Percentiles rank a stretch among this genome's conserved stretches.
Evolutionary conservation across 345 rosid genomes (phyloP).

Genomic region (Pseudoturritis turrita): DNA sequence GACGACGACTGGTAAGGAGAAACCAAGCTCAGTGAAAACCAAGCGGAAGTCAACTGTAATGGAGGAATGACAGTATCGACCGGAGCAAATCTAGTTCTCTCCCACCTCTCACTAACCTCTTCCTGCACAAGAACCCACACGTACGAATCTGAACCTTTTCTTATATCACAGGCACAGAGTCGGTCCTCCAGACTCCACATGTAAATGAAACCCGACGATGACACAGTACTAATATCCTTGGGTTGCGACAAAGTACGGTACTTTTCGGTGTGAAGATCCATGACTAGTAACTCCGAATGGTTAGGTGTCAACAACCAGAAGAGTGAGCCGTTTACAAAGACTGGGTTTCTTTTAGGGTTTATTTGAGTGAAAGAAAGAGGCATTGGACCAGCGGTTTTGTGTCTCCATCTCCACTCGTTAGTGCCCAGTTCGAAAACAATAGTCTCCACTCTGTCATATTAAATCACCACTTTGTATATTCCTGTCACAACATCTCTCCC

Average conservation of each 20-base stretch:
- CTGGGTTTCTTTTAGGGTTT: neutral
- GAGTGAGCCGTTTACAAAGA: conserved; percentile 7
- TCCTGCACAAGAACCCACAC: conserved; percentile 13
- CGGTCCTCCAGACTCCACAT: conserved; percentile 5
- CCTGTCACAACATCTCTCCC: conserved; percentile 15
- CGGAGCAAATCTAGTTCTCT: neutral
- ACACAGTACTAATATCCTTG: neutral
- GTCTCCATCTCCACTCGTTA: neutral
- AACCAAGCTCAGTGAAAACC: neutral
- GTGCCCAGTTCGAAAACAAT: neutral
- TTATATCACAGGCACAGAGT: neutral
- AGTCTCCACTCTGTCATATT: neutral
- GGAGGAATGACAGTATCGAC: neutral
- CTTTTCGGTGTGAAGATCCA: conserved; percentile 14
- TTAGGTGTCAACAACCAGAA: neutral
- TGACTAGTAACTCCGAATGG: neutral
- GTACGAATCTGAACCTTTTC: neutral
- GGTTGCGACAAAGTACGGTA: neutral
- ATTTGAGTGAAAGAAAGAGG: neutral
- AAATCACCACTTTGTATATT: conserved; percentile 1
- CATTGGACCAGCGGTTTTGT: neutral
- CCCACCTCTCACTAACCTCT: conserved; percentile 1
- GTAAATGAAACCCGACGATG: neutral
- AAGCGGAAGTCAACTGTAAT: neutral
- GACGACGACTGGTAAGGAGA: conserved; percentile 2